Conservation (phyloP, 2,329 filamentous ascomycete species). For the Orbilia brochopaga region DNA sequence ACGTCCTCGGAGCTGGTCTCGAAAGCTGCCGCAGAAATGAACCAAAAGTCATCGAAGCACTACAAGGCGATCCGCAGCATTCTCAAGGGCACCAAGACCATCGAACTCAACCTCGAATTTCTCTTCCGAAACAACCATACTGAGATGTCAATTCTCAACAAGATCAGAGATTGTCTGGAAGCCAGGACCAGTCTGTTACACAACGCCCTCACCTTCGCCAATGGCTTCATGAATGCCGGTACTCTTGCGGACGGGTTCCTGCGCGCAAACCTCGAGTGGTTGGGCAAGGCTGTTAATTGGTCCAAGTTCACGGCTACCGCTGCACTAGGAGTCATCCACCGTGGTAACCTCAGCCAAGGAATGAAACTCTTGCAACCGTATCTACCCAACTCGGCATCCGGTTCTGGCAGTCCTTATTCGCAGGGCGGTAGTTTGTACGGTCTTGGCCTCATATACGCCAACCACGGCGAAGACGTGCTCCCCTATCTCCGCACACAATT, state of each 20-base stretch:
- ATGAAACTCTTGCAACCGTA: slow-evolving; percentile 94
- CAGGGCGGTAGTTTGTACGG: slow-evolving; percentile 96
- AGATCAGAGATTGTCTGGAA: slow-evolving; percentile 92
- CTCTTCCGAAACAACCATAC: slow-evolving; percentile 94
- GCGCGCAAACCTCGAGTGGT: slow-evolving; percentile 95
- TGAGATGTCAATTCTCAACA: slow-evolving; percentile 90
- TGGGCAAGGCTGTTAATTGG: slow-evolving; percentile 99
- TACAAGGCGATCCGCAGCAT: slow-evolving; percentile 71
- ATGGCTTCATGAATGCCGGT: slow-evolving; percentile 98
- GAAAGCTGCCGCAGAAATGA: slow-evolving; percentile 48
- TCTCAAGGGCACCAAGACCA: slow-evolving; percentile 88
- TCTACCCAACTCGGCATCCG: slow-evolving; percentile 77
- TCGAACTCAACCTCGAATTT: slow-evolving; percentile 94
- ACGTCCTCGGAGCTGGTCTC: slow-evolving; percentile 45
- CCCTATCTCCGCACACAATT: slow-evolving; percentile 80
- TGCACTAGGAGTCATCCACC: slow-evolving; percentile 93
- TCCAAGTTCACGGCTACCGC: slow-evolving; percentile 98
- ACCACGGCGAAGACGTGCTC: slow-evolving; percentile 89
- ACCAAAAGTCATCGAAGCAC: slow-evolving; percentile 53
- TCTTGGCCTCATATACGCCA: slow-evolving; percentile 94
- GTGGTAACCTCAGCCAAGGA: slow-evolving; percentile 90
- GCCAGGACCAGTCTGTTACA: slow-evolving; percentile 98
- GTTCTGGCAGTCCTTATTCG: slow-evolving; percentile 86
- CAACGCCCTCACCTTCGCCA: slow-evolving; percentile 94
- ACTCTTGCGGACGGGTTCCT: slow-evolving; percentile 99